Evolutionary conservation across 345 rosid species (phyloP), one percentile per base, ranked within the genome.

Genomic region (Populus nigra): DNA sequence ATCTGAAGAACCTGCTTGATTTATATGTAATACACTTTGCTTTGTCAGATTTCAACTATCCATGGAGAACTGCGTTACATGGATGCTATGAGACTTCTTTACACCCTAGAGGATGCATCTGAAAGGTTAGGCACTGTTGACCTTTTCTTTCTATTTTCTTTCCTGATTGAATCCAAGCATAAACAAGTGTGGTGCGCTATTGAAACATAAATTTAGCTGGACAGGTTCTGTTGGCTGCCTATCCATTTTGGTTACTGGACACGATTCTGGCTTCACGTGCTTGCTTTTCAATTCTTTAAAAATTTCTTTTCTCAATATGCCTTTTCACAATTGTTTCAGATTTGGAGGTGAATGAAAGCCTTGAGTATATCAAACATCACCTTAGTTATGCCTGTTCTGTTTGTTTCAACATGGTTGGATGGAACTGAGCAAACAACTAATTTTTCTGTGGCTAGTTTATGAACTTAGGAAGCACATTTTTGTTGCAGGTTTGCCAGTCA

Each of bases 71-170:
- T 94, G 87, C 92, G 89, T 41, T 89, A 91, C 78, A 80, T 59
- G 25, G 98, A 96, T 84, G 98, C 98, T 73, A 84, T 96, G 91
- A 85, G 91, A 74, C 85, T 88, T 78, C 88, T 94, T 55, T 59
- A 78, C 83, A 90, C 90, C 66, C 85, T 96, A 74, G 97, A 94
- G 83, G 93, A 90, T 72, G 98, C 97, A 49, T 76, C 98, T 5
- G 85, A 74, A 84, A 85, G 85, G 99, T 94, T 62, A 82, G 91
- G 74, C 43, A 10, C 38, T 73, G 17, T 0, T 5, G 36, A 35
- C 70, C 29, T 25, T 61, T 65, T 25, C 38, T 63, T 63, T 23
- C 33, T 13, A 63, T 63, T 63, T 22, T 33, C 12, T 10, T n/a
- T 15, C 20, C 45, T 8, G 5, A 53, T 20, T 53, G n/a, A 53